These are phyloP conservation scores for Pelargonium citronellum DNA, from an alignment of 441 rosid species.

Conservation along the genomic window DNA sequence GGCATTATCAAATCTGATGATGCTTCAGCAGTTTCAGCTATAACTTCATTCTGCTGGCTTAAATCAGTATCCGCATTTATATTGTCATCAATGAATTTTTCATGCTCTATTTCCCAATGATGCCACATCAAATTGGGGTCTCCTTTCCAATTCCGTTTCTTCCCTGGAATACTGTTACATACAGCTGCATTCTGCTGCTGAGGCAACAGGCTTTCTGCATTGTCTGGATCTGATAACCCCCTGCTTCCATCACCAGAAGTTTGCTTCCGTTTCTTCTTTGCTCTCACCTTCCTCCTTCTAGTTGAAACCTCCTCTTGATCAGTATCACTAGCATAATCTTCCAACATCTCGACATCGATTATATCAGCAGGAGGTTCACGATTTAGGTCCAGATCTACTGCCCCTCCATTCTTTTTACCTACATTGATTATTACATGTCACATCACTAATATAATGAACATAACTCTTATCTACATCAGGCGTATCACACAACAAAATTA, in stretches of 20 bases:
- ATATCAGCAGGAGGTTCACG: neutral
- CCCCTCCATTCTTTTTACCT: conserved; percentile 26
- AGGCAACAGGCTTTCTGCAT: conserved; percentile 1
- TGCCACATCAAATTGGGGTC: conserved; percentile 55
- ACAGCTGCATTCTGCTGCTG: neutral
- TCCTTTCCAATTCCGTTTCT: conserved; percentile 6
- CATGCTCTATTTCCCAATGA: conserved; percentile 59
- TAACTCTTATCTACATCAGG: neutral
- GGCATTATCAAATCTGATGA: conserved; percentile 65
- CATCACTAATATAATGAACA: conserved; percentile 9
- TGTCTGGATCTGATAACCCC: neutral
- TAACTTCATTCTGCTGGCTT: conserved; percentile 43
- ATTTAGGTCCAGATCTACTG: conserved; percentile 18
- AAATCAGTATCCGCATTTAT: conserved; percentile 44
- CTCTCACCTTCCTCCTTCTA: neutral
- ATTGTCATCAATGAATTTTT: conserved; percentile 62
- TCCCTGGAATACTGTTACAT: neutral
- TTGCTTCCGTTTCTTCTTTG: neutral
- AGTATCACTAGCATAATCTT: neutral
- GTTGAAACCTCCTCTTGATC: conserved; percentile 24
- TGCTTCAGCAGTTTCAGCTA: conserved; percentile 52
- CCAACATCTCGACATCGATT: neutral
- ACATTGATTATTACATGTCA: conserved; percentile 11
- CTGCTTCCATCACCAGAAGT: neutral
- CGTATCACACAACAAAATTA: neutral